Evolutionary conservation across 768 basidiomycete genomes (phyloP), one percentile per base, ranked within the genome.

Genomic region (Boletus sp.): DNA sequence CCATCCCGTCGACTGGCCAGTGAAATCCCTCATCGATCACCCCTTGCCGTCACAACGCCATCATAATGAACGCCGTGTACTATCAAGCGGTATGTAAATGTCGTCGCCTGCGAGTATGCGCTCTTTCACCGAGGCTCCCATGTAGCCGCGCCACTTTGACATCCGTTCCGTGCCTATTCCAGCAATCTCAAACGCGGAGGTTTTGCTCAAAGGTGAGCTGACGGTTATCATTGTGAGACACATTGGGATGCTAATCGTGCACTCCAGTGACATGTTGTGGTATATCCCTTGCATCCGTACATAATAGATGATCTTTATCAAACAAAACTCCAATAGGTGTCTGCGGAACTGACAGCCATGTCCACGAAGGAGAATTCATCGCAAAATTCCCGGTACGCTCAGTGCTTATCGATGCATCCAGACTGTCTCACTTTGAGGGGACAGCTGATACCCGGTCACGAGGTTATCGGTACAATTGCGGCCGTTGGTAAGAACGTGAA

Each of bases 401-500:
- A 2, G 17, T 49, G 9, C 30, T 45, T n/a, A 25, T 54, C 39
- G 8, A 19, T 17, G 43, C 2, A 30, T 21, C 27, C 34, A 44
- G 17, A 49, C 11, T 21, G 19, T 29, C 41, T 51, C 30, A 33
- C 39, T 43, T 35, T 23, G 29, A 40, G 68, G 17, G 38, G 17
- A 15, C 58, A 84, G 79, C 76, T 88, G 33, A 84, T 88, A 53
- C 85, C 87, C 7, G 83, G 85, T 8, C 85, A 86, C 62, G 85
- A 86, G 71, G 79, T 79, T 25, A 81, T 93, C 32, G 90, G 90
- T 5, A 74, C 71, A 15, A 73, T 92, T 52, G 81, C 85, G 33
- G 81, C 83, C 53, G 74, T 89, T 62, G 91, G 90, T 29, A 86
- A 85, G 74, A 80, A 88, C 59, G 90, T 92, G 30, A 80, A 79